phyloP scores from a whole-genome alignment of 805 yeast species.

The Saccharomycopsis fibuligera region DNA sequence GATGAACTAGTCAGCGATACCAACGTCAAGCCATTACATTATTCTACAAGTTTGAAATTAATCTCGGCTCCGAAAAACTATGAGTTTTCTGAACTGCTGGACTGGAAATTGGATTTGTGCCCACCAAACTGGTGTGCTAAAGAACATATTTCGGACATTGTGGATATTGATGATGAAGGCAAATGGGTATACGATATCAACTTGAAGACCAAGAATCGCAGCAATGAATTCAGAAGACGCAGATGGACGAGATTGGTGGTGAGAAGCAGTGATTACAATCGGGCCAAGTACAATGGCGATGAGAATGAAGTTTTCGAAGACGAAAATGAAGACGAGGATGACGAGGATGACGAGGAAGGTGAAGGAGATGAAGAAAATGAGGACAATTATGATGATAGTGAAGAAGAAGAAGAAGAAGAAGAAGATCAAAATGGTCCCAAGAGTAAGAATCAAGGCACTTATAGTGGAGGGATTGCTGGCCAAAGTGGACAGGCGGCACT shows the following conservation, averaged over 20 bases:
- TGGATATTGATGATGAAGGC: constrained; percentile 61
- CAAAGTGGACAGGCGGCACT: no score
- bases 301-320: not conserved
- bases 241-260: constrained; percentile 49
- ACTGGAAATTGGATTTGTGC: constrained; percentile 62
- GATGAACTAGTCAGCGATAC: not conserved
- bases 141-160: constrained; percentile 43
- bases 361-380: not conserved
- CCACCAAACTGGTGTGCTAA: constrained; percentile 59
- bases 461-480: no score
- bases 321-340: not conserved
- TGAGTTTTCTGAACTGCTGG: constrained; percentile 23
- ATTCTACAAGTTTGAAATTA: constrained; percentile 16
- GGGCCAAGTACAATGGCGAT: constrained; percentile 9
- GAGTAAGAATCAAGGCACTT: no score
- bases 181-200: constrained; percentile 80
- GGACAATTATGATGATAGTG: not conserved
- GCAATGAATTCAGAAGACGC: constrained; percentile 46
- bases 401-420: no score
- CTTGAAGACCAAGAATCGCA: constrained; percentile 26
- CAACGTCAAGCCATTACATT: constrained; percentile 10
- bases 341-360: not conserved
- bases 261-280: constrained; percentile 11
- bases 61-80: constrained; percentile 21
- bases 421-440: no score